A percentile compares a stretch with the other conserved stretches of the same genome.
Conservation (phyloP, 192 early-diverging fungal genomes). For the Coemansia sp. region DNA sequence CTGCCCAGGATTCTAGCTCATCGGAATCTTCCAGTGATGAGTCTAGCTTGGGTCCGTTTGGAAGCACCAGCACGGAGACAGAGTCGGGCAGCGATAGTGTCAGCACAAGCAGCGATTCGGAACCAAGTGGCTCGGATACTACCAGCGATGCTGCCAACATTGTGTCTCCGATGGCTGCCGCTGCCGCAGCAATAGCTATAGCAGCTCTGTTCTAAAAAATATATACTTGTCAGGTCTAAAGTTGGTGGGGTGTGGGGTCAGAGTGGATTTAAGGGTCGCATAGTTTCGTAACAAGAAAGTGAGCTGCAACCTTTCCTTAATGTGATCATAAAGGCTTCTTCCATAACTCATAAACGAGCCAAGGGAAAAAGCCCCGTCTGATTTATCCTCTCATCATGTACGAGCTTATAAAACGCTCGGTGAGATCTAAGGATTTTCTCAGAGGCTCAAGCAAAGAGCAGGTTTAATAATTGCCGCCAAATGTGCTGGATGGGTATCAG, state of each 20-base stretch:
- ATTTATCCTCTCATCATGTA: constrained; percentile 29
- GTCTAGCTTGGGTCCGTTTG: not conserved
- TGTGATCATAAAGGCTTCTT: constrained; percentile 8
- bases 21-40: not conserved
- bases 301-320: constrained; percentile 32
- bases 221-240: not conserved
- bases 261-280: constrained; percentile 29
- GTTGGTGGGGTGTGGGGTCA: constrained; percentile 20
- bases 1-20: not conserved
- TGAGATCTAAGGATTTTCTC: constrained; percentile 22
- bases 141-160: not conserved
- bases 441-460: not conserved
- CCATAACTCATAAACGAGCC: not conserved
- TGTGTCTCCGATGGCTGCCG: constrained; percentile 2
- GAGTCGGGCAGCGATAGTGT: constrained; percentile 3
- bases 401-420: constrained; percentile 38
- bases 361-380: not conserved
- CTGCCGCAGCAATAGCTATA: constrained; percentile 12
- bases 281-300: constrained; percentile 31
- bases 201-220: constrained; percentile 16
- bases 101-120: not conserved
- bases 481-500: not conserved
- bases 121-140: not conserved
- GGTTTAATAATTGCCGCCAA: not conserved
- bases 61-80: not conserved